Evolutionary conservation across 2,329 filamentous ascomycete species (phyloP).

Genomic region (Fragosphaeria purpurea): DNA sequence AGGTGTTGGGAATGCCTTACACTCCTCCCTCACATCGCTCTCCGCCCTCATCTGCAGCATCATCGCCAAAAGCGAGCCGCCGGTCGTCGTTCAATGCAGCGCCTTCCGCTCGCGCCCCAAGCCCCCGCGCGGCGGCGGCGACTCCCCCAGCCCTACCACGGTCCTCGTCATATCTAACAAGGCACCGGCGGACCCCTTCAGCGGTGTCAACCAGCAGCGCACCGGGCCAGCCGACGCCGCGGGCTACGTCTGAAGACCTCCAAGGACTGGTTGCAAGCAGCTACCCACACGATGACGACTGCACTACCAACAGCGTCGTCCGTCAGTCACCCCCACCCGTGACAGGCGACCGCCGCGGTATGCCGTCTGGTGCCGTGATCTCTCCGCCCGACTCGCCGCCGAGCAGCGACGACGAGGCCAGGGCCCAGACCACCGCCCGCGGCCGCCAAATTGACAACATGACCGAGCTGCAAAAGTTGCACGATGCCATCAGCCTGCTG

Average conservation of each 20-base stretch:
- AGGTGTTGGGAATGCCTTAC: slow-evolving; percentile 64
- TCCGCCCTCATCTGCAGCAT: slow-evolving; percentile 47
- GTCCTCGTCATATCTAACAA: slow-evolving; percentile 56
- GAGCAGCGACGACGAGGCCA: slow-evolving; percentile 63
- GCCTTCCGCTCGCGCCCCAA: slow-evolving; percentile 7
- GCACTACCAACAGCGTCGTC: slow-evolving; percentile 36
- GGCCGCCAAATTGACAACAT: slow-evolving; percentile 41
- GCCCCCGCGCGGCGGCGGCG: slow-evolving; percentile 15
- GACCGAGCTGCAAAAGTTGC: slow-evolving; percentile 59
- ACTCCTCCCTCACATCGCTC: slow-evolving; percentile 65
- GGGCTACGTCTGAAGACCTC: slow-evolving; percentile 40
- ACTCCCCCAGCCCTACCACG: slow-evolving; percentile 46
- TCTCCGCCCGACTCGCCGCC: slow-evolving; percentile 81
- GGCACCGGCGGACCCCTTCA: slow-evolving; percentile 51
- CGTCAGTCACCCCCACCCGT: slow-evolving; percentile 78
- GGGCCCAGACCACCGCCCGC: slow-evolving; percentile 30
- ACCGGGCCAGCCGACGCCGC: slow-evolving; percentile 32
- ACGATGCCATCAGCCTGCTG: slow-evolving; percentile 75
- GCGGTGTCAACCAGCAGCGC: slow-evolving; percentile 23
- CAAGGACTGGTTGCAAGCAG: slow-evolving; percentile 28
- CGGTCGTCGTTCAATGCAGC: slow-evolving; percentile 44
- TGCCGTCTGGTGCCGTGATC: slow-evolving; percentile 76
- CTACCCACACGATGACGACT: slow-evolving; percentile 15
- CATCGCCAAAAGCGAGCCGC: slow-evolving; percentile 48
- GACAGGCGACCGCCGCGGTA: slow-evolving; percentile 53